Evolutionary conservation across 225 moss, liverwort and hornwort species (phyloP), one percentile per base, ranked within the genome.

Genomic region (Physcomitrium patens): DNA sequence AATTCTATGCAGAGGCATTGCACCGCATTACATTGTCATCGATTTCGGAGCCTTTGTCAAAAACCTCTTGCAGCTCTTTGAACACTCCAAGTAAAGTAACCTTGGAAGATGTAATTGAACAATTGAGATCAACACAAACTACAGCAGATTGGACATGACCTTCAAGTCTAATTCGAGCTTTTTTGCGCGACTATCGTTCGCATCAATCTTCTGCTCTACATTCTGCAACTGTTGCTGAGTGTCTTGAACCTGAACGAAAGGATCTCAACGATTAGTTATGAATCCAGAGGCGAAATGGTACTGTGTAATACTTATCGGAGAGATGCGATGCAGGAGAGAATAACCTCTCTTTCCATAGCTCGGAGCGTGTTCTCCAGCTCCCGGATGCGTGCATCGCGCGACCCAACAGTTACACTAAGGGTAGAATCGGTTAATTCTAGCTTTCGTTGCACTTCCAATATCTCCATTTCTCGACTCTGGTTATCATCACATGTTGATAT

Each of bases 151-250:
- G 55, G 83, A 37, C 86, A 94, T 67, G 46, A 81, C 71, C 69
- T 91, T 82, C 63, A 92, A 86, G 59, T 94, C 89, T 59, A 83
- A 86, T 69, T 94, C 92, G 71, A 92, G 89, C 77, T 89, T 86
- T 47, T 80, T 75, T 68, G 90, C 86, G 66, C 87, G 89, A 71
- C 87, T 91, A 62, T 91, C 85, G 57, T 92, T 94, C 73, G 84
- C 84, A 76, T 91, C 86, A 78, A 92, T 78, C 53, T 89, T 89
- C 51, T 83, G 78, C 75, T 91, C 87, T 23, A 94, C 74, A 70
- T 81, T 87, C 84, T 90, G 86, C 53, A 91, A 76, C 66, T 91
- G 87, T 51, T 89, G 87, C 73, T 92, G 90, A 8, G 87, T 78
- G 70, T 80, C 90, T 87, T 87, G 89, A 18, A 94, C 72, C 94